Percentiles rank a stretch among this genome's conserved stretches.
Conservation (phyloP, 768 basidiomycete genomes). For the Sarcodon sp. region DNA sequence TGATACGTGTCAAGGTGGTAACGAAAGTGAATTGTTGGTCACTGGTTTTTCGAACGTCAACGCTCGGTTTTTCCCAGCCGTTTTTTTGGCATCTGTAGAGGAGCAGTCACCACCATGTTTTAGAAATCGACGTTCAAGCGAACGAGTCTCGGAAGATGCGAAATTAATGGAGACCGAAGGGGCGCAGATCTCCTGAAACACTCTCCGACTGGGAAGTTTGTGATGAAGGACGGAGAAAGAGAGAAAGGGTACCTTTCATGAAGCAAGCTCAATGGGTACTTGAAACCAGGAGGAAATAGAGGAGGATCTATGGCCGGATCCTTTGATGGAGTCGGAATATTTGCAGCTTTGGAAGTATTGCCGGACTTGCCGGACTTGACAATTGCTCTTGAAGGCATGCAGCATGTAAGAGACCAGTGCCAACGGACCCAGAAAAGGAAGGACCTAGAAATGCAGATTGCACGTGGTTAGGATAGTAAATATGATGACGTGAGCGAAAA, state of each 20-base stretch:
- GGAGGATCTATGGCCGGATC: slow-evolving; percentile 31
- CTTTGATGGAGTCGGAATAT: slow-evolving; percentile 7
- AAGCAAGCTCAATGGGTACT: slow-evolving; percentile 69
- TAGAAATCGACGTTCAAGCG: not conserved
- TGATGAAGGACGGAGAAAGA: not conserved
- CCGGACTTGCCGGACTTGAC: slow-evolving; percentile 87
- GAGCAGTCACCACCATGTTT: not conserved
- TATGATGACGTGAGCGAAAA: not conserved
- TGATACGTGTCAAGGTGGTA: slow-evolving; percentile 51
- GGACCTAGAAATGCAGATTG: too few relatives aligned
- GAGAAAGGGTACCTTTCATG: slow-evolving; percentile 48
- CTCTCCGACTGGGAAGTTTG: too few relatives aligned
- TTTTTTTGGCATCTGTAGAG: slow-evolving; percentile 66
- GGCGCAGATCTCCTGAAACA: not conserved
- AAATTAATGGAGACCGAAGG: not conserved
- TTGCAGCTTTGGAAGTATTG: slow-evolving; percentile 52
- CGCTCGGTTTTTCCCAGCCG: slow-evolving; percentile 75
- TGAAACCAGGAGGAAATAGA: slow-evolving; percentile 75
- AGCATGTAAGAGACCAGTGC: too few relatives aligned
- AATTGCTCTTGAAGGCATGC: slow-evolving; percentile 37
- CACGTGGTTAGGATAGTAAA: not conserved
- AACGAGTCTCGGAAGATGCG: not conserved
- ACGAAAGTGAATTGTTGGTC: slow-evolving; percentile 45
- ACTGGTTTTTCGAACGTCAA: slow-evolving; percentile 47
- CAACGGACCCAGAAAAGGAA: not conserved